These are phyloP conservation scores for Polyrhizophydium stewartii DNA, from an alignment of 371 early-diverging fungal species.

Conservation along the genomic window DNA sequence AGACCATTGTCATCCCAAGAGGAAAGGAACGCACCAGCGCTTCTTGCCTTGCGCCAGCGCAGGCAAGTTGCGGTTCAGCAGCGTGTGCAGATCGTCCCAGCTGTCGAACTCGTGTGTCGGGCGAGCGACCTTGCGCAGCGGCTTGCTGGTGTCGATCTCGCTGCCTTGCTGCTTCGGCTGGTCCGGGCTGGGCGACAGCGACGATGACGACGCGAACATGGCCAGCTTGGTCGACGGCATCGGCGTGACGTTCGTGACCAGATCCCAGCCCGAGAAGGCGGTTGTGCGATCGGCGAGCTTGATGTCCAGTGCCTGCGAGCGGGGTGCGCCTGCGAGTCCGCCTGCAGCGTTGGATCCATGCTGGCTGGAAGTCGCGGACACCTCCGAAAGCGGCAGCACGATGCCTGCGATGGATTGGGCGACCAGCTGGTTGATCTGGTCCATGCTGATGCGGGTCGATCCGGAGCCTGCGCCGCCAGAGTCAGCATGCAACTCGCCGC, in stretches of 20 bases:
- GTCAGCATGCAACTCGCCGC: no score
- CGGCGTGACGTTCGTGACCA: not conserved
- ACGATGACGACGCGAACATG: not conserved
- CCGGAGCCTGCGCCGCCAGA: not conserved
- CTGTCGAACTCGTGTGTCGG: not conserved
- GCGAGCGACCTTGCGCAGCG: not conserved
- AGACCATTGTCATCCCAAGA: no score
- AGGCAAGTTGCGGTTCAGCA: conserved; percentile 7
- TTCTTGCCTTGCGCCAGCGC: not conserved
- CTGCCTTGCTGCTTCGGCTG: no score
- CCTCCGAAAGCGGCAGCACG: conserved; percentile 18
- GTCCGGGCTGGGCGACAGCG: no score
- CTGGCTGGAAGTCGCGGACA: no score
- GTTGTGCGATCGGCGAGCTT: not conserved
- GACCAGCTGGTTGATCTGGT: conserved; percentile 19
- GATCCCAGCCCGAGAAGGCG: conserved; percentile 1
- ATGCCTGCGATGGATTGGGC: conserved; percentile 21
- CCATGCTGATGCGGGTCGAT: conserved; percentile 10
- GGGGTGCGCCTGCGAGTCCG: no score
- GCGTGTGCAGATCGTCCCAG: conserved; percentile 15
- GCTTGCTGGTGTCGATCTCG: not conserved
- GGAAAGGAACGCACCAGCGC: conserved; percentile 10
- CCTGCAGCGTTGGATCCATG: no score
- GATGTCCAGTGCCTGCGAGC: not conserved
- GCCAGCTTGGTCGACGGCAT: conserved; percentile 5